Percentiles rank a stretch among this genome's conserved stretches.
Evolutionary conservation across 331 rosid species (phyloP).

Genomic region (Acacia concinna): DNA sequence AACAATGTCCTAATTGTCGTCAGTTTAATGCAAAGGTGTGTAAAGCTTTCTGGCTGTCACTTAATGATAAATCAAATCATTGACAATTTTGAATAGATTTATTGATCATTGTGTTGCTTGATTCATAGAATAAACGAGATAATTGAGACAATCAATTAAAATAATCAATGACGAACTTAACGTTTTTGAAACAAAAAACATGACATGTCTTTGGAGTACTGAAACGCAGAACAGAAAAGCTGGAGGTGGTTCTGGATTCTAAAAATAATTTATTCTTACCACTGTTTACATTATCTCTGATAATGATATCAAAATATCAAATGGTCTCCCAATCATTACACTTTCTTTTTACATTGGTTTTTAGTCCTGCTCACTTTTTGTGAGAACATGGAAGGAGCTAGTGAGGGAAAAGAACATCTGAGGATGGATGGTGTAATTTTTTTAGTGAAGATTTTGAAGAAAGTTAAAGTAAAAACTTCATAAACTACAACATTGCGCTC

Average conservation of each 20-base stretch:
- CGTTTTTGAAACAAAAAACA: slow-evolving; percentile 25
- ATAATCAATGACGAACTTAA: slow-evolving; percentile 10
- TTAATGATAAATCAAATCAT: background rate
- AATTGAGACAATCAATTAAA: slow-evolving; percentile 8
- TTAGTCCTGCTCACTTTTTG: background rate
- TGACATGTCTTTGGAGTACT: background rate
- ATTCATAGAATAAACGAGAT: background rate
- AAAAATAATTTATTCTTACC: background rate
- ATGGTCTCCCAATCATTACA: too few species aligned
- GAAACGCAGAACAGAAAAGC: background rate
- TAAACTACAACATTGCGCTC: background rate
- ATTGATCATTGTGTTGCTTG: slow-evolving; percentile 15
- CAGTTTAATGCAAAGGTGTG: slow-evolving; percentile 89
- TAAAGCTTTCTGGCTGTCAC: slow-evolving; percentile 24
- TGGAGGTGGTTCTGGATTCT: background rate
- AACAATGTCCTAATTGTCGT: slow-evolving; percentile 72
- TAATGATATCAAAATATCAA: too few species aligned
- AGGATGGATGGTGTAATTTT: too few species aligned
- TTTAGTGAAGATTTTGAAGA: background rate
- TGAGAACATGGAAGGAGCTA: background rate
- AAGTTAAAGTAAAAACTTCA: background rate
- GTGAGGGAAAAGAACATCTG: background rate
- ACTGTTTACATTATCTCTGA: background rate
- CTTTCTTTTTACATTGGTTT: background rate
- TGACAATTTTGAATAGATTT: slow-evolving; percentile 6